Evolutionary conservation across 345 rosid species (phyloP), one percentile per base, ranked within the genome.

Genomic region (Bruguiera gymnorhiza): DNA sequence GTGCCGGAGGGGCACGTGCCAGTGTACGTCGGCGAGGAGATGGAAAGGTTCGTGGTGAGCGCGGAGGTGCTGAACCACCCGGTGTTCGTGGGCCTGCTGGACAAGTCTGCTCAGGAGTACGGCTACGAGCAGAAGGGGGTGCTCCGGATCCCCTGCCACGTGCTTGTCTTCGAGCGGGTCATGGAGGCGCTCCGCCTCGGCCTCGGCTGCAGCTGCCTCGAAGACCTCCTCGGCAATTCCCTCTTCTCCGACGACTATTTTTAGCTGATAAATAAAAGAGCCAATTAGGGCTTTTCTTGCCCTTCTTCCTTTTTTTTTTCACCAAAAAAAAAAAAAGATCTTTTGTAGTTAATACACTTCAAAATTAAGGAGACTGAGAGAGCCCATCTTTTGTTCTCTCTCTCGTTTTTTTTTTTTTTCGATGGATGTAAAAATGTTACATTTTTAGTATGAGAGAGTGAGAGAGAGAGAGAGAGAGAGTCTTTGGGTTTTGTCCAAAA

Each of bases 101-200:
- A 92, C 75, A 78, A 82, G 70, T 92, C 99, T 21, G 99, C 97
- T 39, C 93, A 92, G 37, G 96, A 90, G 80, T 95, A 92, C 60
- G 99, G 99, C 1, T 96, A 90, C 84, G 95, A 90, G 60, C 99
- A 96, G 52, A 84, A 86, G 67, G 99, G 99, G 37, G 99, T 86
- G 13, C 80, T 96, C 3, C 85, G 85, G 55, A 96, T 96, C 77
- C 99, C 98, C 0, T 92, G 98, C 67, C 96, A 89, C 77, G 99
- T 88, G 27, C 67, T 82, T n/a, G 84, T 81, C 37, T 96, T 96
- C 62, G 96, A 96, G 73, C 88, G 88, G 1, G 82, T 89, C 60
- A 79, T 96, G 82, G 99, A 92, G 52, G 85, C 91, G n/a, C 79
- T 95, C 65, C 86, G 97, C 31, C 88, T 89, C 30, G 98, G 99